A percentile compares a stretch with the other conserved stretches of the same genome.
Evolutionary conservation across 192 early-diverging fungal genomes (phyloP).

Genomic region (Rhizoclosmatium sp.): DNA sequence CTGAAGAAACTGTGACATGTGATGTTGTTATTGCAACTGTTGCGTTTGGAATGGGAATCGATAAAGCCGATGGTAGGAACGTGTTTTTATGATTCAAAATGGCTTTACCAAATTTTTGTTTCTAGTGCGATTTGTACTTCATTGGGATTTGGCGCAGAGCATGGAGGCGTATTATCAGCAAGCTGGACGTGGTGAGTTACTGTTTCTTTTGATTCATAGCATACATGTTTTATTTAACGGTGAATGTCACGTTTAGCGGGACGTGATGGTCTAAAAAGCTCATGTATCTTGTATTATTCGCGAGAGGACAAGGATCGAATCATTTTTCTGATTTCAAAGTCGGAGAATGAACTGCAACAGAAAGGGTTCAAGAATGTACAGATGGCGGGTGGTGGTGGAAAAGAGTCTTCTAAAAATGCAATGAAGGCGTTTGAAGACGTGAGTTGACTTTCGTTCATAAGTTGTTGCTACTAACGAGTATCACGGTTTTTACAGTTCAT

Average conservation of each 20-base stretch:
- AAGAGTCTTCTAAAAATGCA: conserved; percentile 3
- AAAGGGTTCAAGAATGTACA: neutral
- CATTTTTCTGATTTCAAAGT: conserved; percentile 42
- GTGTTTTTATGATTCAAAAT: neutral
- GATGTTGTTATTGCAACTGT: conserved; percentile 61
- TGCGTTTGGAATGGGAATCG: conserved; percentile 91
- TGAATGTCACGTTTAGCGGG: conserved; percentile 44
- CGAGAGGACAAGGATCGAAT: conserved; percentile 49
- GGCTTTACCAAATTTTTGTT: too few species aligned
- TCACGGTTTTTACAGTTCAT: conserved; percentile 46
- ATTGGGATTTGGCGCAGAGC: conserved; percentile 88
- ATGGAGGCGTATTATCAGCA: conserved; percentile 88
- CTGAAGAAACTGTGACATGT: conserved; percentile 23
- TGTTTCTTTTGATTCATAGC: neutral
- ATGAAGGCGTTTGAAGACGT: conserved; percentile 45
- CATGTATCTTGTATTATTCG: conserved; percentile 59
- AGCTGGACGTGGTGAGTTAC: conserved; percentile 41
- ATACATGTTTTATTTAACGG: neutral
- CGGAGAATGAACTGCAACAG: conserved; percentile 4
- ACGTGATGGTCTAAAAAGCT: conserved; percentile 50
- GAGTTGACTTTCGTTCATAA: neutral
- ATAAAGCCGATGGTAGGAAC: conserved; percentile 75
- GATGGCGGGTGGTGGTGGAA: neutral
- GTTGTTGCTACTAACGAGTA: neutral
- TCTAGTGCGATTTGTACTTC: conserved; percentile 89